Percentiles rank a stretch among this genome's conserved stretches.
Evolutionary conservation across 2,329 filamentous ascomycete genomes (phyloP).

Genomic region (Talaromyces sp.): DNA sequence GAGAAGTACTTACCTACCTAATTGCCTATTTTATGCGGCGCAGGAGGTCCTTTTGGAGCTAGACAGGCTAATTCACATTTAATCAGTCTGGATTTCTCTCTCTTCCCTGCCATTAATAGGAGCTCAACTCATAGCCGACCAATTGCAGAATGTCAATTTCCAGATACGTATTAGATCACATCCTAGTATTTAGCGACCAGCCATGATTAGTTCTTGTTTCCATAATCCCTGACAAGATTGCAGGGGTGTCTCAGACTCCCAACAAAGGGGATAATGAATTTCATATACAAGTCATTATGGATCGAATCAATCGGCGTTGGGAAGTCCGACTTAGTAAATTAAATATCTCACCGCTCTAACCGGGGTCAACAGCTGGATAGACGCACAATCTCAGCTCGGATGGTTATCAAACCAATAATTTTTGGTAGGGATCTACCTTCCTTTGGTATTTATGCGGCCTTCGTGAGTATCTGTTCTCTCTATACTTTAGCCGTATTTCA

Average conservation of each 20-base stretch:
- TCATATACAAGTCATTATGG: not conserved
- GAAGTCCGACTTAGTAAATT: not conserved
- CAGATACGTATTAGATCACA: not conserved
- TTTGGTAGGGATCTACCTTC: not conserved
- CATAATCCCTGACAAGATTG: not conserved
- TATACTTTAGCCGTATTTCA: not conserved
- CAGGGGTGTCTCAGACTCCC: not conserved
- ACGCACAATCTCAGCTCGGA: not conserved
- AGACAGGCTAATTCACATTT: not conserved
- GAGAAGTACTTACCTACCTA: not conserved
- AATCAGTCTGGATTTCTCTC: no score
- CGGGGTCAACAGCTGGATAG: not conserved
- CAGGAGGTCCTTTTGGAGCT: not conserved
- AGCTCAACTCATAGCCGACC: not conserved
- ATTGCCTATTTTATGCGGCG: not conserved
- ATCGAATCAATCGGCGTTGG: not conserved
- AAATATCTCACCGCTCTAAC: not conserved
- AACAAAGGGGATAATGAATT: not conserved
- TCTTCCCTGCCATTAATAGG: not conserved
- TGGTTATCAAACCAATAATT: not conserved
- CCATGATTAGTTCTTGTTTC: not conserved
- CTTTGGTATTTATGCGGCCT: not conserved
- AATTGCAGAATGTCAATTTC: not conserved
- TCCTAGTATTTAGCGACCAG: not conserved
- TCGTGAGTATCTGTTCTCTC: not conserved